Conservation (phyloP, 169 alveolate species). For the Cryptosporidium canis region DNA sequence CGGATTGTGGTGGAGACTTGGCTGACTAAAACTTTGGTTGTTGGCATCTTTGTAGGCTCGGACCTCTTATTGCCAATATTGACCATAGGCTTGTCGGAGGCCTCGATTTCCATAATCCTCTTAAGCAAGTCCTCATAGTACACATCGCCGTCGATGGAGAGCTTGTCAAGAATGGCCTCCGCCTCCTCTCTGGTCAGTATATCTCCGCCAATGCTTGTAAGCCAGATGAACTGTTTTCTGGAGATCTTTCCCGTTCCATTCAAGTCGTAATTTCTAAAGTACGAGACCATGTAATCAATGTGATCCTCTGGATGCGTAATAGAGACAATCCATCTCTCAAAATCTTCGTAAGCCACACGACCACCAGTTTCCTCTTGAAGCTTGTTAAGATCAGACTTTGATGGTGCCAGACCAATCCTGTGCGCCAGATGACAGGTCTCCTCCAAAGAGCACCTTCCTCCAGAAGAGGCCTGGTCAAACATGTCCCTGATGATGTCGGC, state of each 20-base stretch:
- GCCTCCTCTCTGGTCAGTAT: slow-evolving; percentile 65
- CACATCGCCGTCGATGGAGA: slow-evolving; percentile 6
- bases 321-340: slow-evolving; percentile 54
- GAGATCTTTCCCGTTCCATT: slow-evolving; percentile 38
- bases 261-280: slow-evolving; percentile 42
- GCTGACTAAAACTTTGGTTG: slow-evolving; percentile 21
- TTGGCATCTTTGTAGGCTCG: not conserved
- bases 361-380: slow-evolving; percentile 19
- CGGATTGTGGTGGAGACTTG: slow-evolving; percentile 56
- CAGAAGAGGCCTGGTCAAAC: slow-evolving; percentile 46
- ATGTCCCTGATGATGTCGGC: slow-evolving; percentile 38
- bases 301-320: slow-evolving; percentile 71
- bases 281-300: slow-evolving; percentile 62
- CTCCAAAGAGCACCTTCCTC: slow-evolving; percentile 29
- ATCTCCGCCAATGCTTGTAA: slow-evolving; percentile 66
- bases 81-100: slow-evolving; percentile 46
- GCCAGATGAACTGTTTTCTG: slow-evolving; percentile 63
- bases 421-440: slow-evolving; percentile 51
- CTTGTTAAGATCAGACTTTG: slow-evolving; percentile 27
- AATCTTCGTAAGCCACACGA: slow-evolving; percentile 34
- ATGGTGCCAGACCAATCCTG: slow-evolving; percentile 68
- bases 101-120: slow-evolving; percentile 26
- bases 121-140: slow-evolving; percentile 41
- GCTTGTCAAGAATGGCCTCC: slow-evolving; percentile 34
- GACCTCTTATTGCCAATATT: slow-evolving; percentile 18